Percentiles rank a stretch among this genome's conserved stretches.
Evolutionary conservation across 2,329 filamentous ascomycete species (phyloP).

Genomic region (Pyricularia sp.): DNA sequence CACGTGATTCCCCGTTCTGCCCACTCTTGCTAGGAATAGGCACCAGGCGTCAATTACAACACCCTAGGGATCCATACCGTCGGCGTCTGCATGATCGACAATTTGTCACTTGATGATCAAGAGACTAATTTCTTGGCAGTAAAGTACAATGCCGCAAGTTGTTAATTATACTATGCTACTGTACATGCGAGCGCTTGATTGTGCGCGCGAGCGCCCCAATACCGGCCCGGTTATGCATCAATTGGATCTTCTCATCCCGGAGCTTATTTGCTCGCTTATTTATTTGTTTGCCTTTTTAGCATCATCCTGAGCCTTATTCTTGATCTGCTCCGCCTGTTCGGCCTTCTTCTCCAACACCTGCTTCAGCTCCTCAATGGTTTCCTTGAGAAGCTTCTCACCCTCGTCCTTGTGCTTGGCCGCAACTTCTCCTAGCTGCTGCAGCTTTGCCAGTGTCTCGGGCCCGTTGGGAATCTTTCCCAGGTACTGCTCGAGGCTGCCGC

Average conservation of each 20-base stretch:
- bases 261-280: neutral
- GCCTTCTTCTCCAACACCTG: constrained; percentile 54
- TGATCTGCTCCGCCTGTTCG: constrained; percentile 47
- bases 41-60: neutral
- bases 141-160: neutral
- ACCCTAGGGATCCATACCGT: neutral
- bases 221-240: neutral
- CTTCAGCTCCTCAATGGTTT: constrained; percentile 58
- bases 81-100: neutral
- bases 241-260: neutral
- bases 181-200: neutral
- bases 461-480: constrained; percentile 57
- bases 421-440: constrained; percentile 54
- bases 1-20: neutral
- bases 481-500: constrained; percentile 48
- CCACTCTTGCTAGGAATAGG: neutral
- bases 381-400: constrained; percentile 59
- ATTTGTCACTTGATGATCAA: neutral
- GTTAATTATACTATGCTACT: neutral
- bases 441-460: constrained; percentile 53
- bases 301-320: constrained; percentile 42
- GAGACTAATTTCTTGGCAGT: neutral
- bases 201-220: neutral
- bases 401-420: constrained; percentile 60
- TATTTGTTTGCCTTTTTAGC: neutral